Percentiles rank a stretch among this genome's conserved stretches.
Evolutionary conservation across 352 stramenopile genomes (phyloP).

Genomic region (Phytophthora multivora): DNA sequence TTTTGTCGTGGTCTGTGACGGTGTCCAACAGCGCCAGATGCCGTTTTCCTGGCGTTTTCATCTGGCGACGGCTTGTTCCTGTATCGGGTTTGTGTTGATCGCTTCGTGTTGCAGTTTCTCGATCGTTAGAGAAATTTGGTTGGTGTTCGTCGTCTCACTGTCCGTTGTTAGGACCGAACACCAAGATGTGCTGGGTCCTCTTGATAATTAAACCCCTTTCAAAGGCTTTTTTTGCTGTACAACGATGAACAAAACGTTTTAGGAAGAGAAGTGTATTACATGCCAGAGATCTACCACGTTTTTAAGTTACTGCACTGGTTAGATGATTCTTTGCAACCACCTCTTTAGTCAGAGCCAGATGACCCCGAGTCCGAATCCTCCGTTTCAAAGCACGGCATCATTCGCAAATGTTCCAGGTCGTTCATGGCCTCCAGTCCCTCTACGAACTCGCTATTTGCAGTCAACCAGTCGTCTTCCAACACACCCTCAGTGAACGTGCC

Average conservation of each 20-base stretch:
- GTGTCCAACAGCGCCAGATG: slow-evolving; percentile 13
- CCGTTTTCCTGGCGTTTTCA: slow-evolving; percentile 4
- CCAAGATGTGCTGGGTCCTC: background rate
- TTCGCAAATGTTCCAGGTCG: slow-evolving; percentile 45
- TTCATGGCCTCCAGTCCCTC: slow-evolving; percentile 55
- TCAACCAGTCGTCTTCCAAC: slow-evolving; percentile 63
- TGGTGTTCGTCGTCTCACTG: background rate
- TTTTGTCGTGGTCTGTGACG: background rate
- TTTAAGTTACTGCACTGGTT: slow-evolving; percentile 2
- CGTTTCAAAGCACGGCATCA: slow-evolving; percentile 57
- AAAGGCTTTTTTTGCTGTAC: too few species aligned
- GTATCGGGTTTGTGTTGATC: too few species aligned
- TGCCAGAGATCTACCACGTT: background rate
- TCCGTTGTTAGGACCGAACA: background rate
- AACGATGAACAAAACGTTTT: background rate
- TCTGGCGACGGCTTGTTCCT: too few species aligned
- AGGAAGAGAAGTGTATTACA: background rate
- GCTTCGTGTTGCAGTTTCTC: too few species aligned
- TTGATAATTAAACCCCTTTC: too few species aligned
- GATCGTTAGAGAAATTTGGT: too few species aligned
- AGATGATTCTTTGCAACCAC: background rate
- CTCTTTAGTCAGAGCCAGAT: slow-evolving; percentile 20
- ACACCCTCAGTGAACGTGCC: slow-evolving; percentile 57
- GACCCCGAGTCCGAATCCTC: slow-evolving; percentile 21
- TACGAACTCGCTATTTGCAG: slow-evolving; percentile 50